These are phyloP conservation scores for Yarrowia sp. DNA, from an alignment of 805 yeast genomes.

Conservation along the genomic window DNA sequence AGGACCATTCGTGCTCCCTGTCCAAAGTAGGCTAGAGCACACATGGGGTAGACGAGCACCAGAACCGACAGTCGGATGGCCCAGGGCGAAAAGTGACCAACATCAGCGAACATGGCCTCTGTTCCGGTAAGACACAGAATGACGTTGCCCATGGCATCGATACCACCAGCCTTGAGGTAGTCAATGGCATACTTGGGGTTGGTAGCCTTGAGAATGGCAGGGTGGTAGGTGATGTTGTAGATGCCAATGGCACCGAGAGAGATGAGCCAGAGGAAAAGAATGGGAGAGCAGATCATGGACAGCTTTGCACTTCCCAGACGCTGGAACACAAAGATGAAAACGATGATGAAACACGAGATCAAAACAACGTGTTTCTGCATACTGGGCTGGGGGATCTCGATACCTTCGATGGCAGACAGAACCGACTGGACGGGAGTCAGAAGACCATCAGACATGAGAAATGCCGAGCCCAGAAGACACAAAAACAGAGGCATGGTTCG, in stretches of 20 bases:
- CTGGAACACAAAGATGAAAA: slow-evolving; percentile 47
- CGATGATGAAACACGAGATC: slow-evolving; percentile 48
- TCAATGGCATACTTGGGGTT: slow-evolving; percentile 52
- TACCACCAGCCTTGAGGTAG: slow-evolving; percentile 41
- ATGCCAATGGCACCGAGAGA: slow-evolving; percentile 47
- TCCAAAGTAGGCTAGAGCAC: slow-evolving; percentile 54
- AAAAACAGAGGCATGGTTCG: slow-evolving; percentile 31
- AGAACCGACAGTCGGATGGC: slow-evolving; percentile 50
- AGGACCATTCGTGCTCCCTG: slow-evolving; percentile 50
- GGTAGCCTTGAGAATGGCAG: slow-evolving; percentile 47
- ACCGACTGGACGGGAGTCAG: slow-evolving; percentile 64
- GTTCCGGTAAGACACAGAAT: slow-evolving; percentile 57
- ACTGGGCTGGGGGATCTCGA: slow-evolving; percentile 50
- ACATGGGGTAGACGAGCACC: slow-evolving; percentile 49
- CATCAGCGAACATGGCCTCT: slow-evolving; percentile 64
- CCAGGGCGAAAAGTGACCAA: slow-evolving; percentile 52
- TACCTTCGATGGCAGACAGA: slow-evolving; percentile 55
- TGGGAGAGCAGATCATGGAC: slow-evolving; percentile 53
- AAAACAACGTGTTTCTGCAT: slow-evolving; percentile 42
- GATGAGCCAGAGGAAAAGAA: slow-evolving; percentile 51
- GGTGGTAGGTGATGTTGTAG: slow-evolving; percentile 44
- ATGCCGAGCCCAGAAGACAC: slow-evolving; percentile 53
- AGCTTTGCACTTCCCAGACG: slow-evolving; percentile 50
- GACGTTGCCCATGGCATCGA: slow-evolving; percentile 47
- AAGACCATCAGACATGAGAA: slow-evolving; percentile 58